Conservation (phyloP, 2,329 filamentous ascomycete genomes). For the Colletotrichum somersetense region DNA sequence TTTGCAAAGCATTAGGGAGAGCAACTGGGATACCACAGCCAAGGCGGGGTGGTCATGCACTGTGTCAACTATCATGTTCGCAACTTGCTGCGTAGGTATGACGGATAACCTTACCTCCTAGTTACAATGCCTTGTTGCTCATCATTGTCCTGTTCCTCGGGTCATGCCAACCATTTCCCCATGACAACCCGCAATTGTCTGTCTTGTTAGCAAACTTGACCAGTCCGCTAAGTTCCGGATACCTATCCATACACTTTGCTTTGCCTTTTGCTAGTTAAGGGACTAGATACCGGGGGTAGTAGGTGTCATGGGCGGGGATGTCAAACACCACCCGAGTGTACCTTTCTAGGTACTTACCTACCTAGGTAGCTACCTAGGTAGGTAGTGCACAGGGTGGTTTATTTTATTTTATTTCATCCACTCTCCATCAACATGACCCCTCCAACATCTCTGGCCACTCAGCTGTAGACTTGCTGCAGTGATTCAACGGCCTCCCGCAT, state of each 20-base stretch:
- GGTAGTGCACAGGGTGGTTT: too few relatives aligned
- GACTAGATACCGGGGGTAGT: too few relatives aligned
- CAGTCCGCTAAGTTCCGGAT: background rate
- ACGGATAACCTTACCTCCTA: background rate
- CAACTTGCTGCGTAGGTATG: background rate
- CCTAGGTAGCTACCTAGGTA: too few relatives aligned
- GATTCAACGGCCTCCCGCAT: constrained; percentile 33
- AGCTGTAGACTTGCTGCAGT: constrained; percentile 1
- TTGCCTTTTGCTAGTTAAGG: too few relatives aligned
- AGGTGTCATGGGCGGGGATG: too few relatives aligned
- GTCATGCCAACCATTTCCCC: background rate
- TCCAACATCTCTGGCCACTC: background rate
- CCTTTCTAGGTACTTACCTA: too few relatives aligned
- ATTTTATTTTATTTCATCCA: too few relatives aligned
- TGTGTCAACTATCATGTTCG: background rate
- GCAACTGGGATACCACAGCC: background rate
- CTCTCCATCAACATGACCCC: too few relatives aligned
- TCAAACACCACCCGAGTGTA: too few relatives aligned
- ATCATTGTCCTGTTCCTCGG: background rate
- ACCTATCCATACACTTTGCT: too few relatives aligned
- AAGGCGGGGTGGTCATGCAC: background rate
- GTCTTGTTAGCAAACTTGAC: background rate
- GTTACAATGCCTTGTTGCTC: background rate
- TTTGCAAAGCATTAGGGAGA: background rate
- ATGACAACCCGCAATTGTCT: background rate